Conservation (phyloP, 805 yeast genomes). For the Saturnispora sekii region DNA sequence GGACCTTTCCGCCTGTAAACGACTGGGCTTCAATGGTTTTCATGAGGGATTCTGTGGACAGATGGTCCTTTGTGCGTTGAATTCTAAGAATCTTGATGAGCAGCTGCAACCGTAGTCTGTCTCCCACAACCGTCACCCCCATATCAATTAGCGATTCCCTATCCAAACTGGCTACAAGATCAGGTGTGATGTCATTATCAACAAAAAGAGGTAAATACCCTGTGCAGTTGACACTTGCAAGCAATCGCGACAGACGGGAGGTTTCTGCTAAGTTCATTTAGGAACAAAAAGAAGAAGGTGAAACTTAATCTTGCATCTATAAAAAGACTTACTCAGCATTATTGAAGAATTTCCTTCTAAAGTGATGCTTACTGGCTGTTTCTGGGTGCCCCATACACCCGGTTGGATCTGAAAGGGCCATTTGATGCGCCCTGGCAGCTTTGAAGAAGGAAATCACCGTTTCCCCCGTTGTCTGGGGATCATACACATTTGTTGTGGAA, state of each 20-base stretch:
- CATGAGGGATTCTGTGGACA: conserved; percentile 16
- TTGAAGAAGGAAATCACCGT: neutral
- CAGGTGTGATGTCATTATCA: conserved; percentile 47
- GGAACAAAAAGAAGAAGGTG: neutral
- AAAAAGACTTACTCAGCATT: neutral
- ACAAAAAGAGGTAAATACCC: conserved; percentile 20
- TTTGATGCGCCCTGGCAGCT: no score
- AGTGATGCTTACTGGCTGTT: neutral
- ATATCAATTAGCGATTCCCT: conserved; percentile 55
- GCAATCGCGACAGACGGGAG: conserved; percentile 2
- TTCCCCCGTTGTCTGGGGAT: neutral
- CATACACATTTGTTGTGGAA: conserved; percentile 3
- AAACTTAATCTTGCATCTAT: neutral
- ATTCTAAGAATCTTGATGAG: conserved; percentile 41
- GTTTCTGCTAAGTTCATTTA: conserved; percentile 6
- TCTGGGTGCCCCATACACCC: neutral
- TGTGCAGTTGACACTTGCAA: conserved; percentile 20
- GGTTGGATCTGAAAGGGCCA: no score
- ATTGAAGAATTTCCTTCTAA: conserved; percentile 1
- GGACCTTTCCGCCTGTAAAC: conserved; percentile 13
- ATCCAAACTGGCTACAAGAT: conserved; percentile 52
- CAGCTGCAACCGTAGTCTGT: conserved; percentile 58
- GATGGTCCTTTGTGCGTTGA: conserved; percentile 19
- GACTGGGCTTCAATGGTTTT: conserved; percentile 14
- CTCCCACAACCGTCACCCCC: conserved; percentile 75